Evolutionary conservation across 768 basidiomycete genomes (phyloP), one percentile per base, ranked within the genome.

Genomic region (Lactifluus volemus): DNA sequence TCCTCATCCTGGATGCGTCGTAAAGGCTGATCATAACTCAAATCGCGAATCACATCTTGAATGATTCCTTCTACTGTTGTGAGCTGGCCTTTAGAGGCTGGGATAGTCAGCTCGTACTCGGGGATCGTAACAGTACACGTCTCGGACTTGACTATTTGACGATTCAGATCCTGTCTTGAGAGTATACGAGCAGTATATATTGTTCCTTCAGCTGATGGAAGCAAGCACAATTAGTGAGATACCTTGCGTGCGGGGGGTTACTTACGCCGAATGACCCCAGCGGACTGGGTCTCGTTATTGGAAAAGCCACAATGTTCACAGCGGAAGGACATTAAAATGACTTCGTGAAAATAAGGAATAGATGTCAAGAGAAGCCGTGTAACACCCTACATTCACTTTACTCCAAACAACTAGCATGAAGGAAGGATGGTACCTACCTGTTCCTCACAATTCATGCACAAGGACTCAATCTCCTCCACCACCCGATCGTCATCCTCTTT

Each of bases 51-150:
- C 47, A 93, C 84, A 65, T 96, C 86, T 30, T 86, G 81, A 36
- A 99, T 74, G 64, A 98, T 82, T 41, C 97, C 96, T 72, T 99
- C 97, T 51, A 98, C 82, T 2, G 93, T 99, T n/a, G 96, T 98
- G 12, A 99, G 82, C 69, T 97, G 93, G 10, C 96, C 96, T 15
- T 91, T 84, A 7, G 84, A 83, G 0, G 89, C 78, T 0, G 97
- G 97, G 34, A 99, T 89, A 2, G 92, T 96, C 63, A 99, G 80
- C 66, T 93, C 85, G 67, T 88, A 83, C 71, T 98, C 93, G 19
- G 92, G 91, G 59, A 99, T 86, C 49, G 77, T 70, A 67, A 98
- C 80, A 59, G 89, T 86, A 73, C 90, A 89, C 9, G 84, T 81
- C 8, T 84, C 77, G 1, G 94, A 94, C 65, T 95, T 91, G 68